Base-by-base conservation (phyloP, 768 basidiomycete genomes). In the Rhodotorula taiwanensis region DNA sequence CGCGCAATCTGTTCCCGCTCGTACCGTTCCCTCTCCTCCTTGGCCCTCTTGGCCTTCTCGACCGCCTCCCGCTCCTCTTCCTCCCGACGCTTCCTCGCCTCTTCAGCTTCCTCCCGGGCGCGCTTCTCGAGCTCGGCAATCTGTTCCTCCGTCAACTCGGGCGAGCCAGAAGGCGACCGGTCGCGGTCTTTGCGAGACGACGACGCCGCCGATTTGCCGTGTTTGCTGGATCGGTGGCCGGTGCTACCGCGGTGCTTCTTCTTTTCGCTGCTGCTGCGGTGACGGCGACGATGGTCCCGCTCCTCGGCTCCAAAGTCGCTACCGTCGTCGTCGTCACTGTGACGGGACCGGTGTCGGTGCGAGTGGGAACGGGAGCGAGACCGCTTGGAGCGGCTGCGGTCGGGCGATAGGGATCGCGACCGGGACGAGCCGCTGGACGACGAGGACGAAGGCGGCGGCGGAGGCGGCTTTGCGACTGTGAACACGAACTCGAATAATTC, bases 61-160 rank as follows among this genome's bases (percentile, higher is more conserved):
- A 86, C 85, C 52, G 87, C 74, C 39, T 84, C 77, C 2, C 81
- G 81, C 70, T 86, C 86, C 64, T 88, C 86, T 72, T 60, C 58
- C 50, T 60, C 59, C 16, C 28, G 86, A 84, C 4, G 16, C 48
- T 16, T 5, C 28, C 8, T 13, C 42, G 55, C 62, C 34, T 36
- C 54, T 2, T 20, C 43, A 3, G 34, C 64, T 73, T 86, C 86
- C 67, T 85, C 83, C 0, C 84, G 86, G 73, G 87, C 53, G 6
- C 43, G 58, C 86, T 65, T 76, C 74, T 42, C 58, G 60, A 30
- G 73, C 62, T 6, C 42, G 54, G 6, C 66, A 47, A 62, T 45
- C 53, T 66, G 52, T 34, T 43, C 67, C 2, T 49, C 52, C 39
- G 64, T 52, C 31, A 60, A 45, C 25, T 43, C 58, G 9, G 66